phyloP scores from a whole-genome alignment of 345 rosid genomes.

The Lepidium sativum region DNA sequence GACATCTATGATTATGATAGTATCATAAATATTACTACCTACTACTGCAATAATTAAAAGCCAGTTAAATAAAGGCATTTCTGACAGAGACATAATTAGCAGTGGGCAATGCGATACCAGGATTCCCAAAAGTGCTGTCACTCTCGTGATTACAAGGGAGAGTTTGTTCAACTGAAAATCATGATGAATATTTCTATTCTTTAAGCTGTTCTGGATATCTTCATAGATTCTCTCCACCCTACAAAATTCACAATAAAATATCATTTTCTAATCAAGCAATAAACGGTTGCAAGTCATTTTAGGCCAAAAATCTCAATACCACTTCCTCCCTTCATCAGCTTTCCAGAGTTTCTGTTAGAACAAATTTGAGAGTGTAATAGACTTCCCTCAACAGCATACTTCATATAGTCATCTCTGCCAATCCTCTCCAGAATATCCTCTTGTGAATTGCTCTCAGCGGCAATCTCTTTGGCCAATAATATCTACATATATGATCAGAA shows the following conservation, averaged over 20 bases:
- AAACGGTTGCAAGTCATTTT: slow-evolving; percentile 3
- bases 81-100: not conserved
- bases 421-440: slow-evolving; percentile 89
- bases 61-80: not conserved
- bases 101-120: slow-evolving; percentile 42
- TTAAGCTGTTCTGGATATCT: slow-evolving; percentile 46
- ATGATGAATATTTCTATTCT: slow-evolving; percentile 36
- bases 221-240: slow-evolving; percentile 88
- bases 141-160: slow-evolving; percentile 66
- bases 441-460: slow-evolving; percentile 60
- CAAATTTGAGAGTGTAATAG: slow-evolving; percentile 48
- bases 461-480: slow-evolving; percentile 85
- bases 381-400: slow-evolving; percentile 93
- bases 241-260: slow-evolving; percentile 19
- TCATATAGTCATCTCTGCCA: slow-evolving; percentile 82
- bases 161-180: slow-evolving; percentile 71
- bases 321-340: slow-evolving; percentile 88
- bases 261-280: not conserved
- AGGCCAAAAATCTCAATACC: slow-evolving; percentile 40
- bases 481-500: slow-evolving; percentile 38
- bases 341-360: slow-evolving; percentile 67
- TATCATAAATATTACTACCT: not conserved
- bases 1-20: not conserved
- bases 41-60: not conserved
- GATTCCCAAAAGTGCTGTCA: slow-evolving; percentile 74